Evolutionary conservation across 805 yeast genomes (phyloP), one percentile per base, ranked within the genome.

Genomic region (Jamesozyma gamospora): DNA sequence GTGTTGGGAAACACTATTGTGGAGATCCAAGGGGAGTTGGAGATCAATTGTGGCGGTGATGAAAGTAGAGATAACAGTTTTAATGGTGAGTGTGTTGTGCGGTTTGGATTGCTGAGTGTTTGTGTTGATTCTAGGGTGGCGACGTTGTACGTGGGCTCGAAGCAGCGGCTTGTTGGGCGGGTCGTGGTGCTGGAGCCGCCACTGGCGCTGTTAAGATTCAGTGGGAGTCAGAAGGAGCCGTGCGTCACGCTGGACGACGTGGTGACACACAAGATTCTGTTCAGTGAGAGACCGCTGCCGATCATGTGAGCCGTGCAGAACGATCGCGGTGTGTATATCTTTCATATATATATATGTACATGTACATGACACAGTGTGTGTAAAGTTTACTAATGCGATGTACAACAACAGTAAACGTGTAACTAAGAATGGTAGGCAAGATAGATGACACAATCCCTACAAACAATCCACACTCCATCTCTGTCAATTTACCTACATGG

Each of bases 401-500:
- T n/a, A n/a, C n/a, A n/a, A n/a, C n/a, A n/a, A n/a, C n/a, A n/a
- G n/a, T n/a, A n/a, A n/a, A n/a, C n/a, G n/a, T n/a, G n/a, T n/a
- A n/a, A n/a, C n/a, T n/a, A n/a, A 21, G 24, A 5, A 37, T 37
- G 36, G 19, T 32, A 35, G 40, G 39, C 15, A 65, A 53, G 31
- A 72, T 86, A 14, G 96, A 96, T 3, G 81, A 74, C 14, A 76
- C 95, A 1, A 88, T 92, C 42, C 96, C 98, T 3, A 80, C 83
- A 43, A 79, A 85, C 57, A 81, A 94, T 0, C 78, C 81, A 3
- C 97, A 92, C 60, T 96, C 96, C 0, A 95, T 90, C 1, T 84
- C 95, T 11, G 96, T 90, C 35, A 83, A 95, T 2, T 69, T 90
- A 27, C 98, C 98, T 7, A 83, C 95, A 0, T 92, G 97, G 98